Evolutionary conservation across 805 yeast genomes (phyloP).

Genomic region (Candida lessepsii): DNA sequence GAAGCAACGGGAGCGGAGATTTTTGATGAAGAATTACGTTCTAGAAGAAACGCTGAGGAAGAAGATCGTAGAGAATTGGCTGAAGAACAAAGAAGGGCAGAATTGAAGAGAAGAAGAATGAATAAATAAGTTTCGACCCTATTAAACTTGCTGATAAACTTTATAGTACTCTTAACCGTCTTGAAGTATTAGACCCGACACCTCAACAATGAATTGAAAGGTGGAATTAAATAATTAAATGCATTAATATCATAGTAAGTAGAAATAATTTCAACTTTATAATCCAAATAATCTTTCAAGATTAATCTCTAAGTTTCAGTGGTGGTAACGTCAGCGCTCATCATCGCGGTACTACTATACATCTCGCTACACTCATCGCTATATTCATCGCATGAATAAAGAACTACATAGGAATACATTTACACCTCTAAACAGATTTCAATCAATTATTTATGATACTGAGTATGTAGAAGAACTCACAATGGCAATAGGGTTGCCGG

Average conservation of each 20-base stretch:
- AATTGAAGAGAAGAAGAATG: slow-evolving; percentile 19
- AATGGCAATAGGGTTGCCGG: slow-evolving; percentile 30
- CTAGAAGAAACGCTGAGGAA: slow-evolving; percentile 62
- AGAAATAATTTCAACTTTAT: too few species aligned
- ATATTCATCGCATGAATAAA: slow-evolving; percentile 29
- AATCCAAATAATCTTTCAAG: too few species aligned
- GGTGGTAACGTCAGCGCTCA: too few species aligned
- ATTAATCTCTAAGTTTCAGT: too few species aligned
- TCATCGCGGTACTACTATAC: too few species aligned
- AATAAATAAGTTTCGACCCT: neutral
- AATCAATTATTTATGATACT: slow-evolving; percentile 68
- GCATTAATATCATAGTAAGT: neutral
- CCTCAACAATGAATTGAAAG: too few species aligned
- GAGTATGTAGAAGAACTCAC: slow-evolving; percentile 40
- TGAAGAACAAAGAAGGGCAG: slow-evolving; percentile 49
- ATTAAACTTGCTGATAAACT: too few species aligned
- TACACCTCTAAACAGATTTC: slow-evolving; percentile 58
- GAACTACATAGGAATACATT: slow-evolving; percentile 50
- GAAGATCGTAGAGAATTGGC: slow-evolving; percentile 77
- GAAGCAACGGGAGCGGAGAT: slow-evolving; percentile 93
- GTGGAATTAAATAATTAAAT: too few species aligned
- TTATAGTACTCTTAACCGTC: too few species aligned
- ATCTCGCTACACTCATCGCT: too few species aligned
- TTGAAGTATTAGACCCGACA: too few species aligned
- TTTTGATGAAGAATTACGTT: slow-evolving; percentile 73